Percentiles rank a stretch among this genome's conserved stretches.
Evolutionary conservation across 495 filamentous ascomycete genomes (phyloP).

Genomic region (Penicillium longicatenatum): DNA sequence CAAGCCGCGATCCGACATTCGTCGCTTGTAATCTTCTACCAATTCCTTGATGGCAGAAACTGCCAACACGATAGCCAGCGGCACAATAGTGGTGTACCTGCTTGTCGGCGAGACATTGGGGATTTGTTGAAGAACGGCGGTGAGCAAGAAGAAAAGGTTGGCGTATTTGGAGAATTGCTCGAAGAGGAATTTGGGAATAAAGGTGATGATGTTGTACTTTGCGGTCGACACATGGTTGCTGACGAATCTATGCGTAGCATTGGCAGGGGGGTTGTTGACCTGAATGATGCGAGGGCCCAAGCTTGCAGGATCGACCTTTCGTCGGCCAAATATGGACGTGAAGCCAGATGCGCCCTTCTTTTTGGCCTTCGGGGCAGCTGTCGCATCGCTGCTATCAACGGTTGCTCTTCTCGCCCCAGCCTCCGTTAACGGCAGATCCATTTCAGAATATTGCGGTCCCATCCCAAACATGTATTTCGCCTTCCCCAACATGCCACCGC

Average conservation of each 20-base stretch:
- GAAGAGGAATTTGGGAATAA: conserved; percentile 95
- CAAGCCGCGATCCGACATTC: conserved; percentile 80
- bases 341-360: conserved; percentile 73
- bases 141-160: conserved; percentile 99
- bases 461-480: conserved; percentile 92
- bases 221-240: conserved; percentile 97
- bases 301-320: conserved; percentile 84
- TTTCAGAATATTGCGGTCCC: conserved; percentile 90
- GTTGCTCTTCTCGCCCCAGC: conserved; percentile 55
- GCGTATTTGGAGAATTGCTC: conserved; percentile 99
- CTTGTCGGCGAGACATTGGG: conserved; percentile 94
- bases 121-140: conserved; percentile 92
- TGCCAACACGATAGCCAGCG: conserved; percentile 81
- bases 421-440: conserved; percentile 95
- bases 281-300: conserved; percentile 92
- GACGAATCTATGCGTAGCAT: conserved; percentile 81
- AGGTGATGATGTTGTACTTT: conserved; percentile 96
- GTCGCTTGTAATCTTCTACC: conserved; percentile 91
- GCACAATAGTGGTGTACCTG: conserved; percentile 92
- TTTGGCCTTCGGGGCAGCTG: conserved; percentile 33
- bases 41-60: conserved; percentile 95
- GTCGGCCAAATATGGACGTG: conserved; percentile 91
- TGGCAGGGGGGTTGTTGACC: conserved; percentile 96
- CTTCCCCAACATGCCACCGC: conserved; percentile 81
- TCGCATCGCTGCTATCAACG: conserved; percentile 36